Base-by-base conservation (phyloP, 2,329 filamentous ascomycete species). In the Colletotrichum ledebouriae region DNA sequence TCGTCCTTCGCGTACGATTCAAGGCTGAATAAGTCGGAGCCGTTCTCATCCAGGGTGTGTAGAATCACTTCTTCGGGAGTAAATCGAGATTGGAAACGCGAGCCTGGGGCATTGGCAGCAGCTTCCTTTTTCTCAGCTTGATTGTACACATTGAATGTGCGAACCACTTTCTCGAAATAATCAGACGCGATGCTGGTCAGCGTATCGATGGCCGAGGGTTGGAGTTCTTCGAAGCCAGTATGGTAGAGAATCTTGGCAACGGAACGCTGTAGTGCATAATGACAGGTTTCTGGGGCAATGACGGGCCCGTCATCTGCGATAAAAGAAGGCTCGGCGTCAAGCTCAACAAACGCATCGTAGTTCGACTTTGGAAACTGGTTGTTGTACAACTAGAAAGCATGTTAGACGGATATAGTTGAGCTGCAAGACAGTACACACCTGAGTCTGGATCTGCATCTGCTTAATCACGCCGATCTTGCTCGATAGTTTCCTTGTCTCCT, bases 321-420 rank as follows among this genome's bases (percentile, higher is more conserved):
- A 63, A 98, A 95, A 76, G 96, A 92, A n/a, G 94, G 89, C 58
- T 94, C 91, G 59, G 96, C 90, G 75, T 98, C 96, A 47, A 88
- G 86, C 80, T 99, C 96, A 17, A 91, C 82, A 71, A 99, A 98
- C 0, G 94, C 93, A 76, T 95, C 91, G 1, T 92, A 92, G 71
- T 97, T 93, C 76, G 97, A 97, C 80, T 97, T 98, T 72, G 95
- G 94, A 75, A 99, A 99, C 78, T 99, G 96, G 76, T 99, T 99
- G 75, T 94, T 92, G 77, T 99, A 99, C 77, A 97, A 92, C 92
- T 96, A 39, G 62, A 59, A n/a, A 20, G 66, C 13, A 29, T 39
- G 2, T 52, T 34, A 34, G n/a, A 50, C 37, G 29, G 52, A 66
- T 34, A 6, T 49, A 20, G 20, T 22, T 37, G 12, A 29, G 22